Evolutionary conservation across 2,329 filamentous ascomycete genomes (phyloP).

Genomic region (Daldinia eschscholtzii): DNA sequence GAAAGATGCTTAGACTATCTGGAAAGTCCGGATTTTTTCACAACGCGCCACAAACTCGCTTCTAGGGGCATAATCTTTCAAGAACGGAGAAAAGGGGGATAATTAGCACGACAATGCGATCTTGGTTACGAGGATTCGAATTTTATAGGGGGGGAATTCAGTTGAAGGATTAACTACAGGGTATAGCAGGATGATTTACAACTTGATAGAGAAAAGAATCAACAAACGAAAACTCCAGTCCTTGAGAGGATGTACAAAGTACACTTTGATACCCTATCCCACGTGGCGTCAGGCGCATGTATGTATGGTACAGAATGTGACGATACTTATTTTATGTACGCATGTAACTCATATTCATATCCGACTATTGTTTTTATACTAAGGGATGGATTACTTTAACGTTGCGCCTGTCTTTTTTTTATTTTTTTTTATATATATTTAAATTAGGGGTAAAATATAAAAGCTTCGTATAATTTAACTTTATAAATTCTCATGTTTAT

Average conservation of each 20-base stretch:
- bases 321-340: neutral
- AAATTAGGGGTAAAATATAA: constrained; percentile 1
- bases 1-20: constrained; percentile 3
- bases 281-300: constrained; percentile 25
- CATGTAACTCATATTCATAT: neutral
- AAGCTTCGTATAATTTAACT: neutral
- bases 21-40: constrained; percentile 9
- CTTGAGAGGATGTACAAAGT: neutral
- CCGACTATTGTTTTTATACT: neutral
- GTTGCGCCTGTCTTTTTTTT: neutral
- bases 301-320: neutral
- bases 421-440: too few relatives aligned
- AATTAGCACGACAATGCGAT: neutral
- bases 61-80: constrained; percentile 20
- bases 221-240: neutral
- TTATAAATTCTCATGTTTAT: constrained; percentile 1
- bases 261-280: constrained; percentile 18
- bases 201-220: neutral
- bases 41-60: neutral
- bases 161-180: neutral
- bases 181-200: neutral
- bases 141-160: neutral
- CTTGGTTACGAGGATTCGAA: neutral
- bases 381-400: neutral
- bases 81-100: constrained; percentile 10